A percentile compares a stretch with the other conserved stretches of the same genome.
phyloP scores from a whole-genome alignment of 257 asterid genomes.

The Pogostemon cablin region DNA sequence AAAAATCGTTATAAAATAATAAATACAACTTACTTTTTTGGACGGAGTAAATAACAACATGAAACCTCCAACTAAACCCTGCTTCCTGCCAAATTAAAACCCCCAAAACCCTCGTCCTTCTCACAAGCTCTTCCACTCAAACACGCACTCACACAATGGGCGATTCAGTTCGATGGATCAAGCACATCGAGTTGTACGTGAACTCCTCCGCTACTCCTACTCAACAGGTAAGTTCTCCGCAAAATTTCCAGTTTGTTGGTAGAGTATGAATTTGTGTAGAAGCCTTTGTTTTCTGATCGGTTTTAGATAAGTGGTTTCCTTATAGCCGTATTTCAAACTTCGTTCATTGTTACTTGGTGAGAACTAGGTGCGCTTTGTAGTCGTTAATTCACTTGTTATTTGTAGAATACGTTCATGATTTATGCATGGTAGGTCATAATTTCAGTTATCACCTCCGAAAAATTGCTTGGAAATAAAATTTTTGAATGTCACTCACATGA shows the following conservation, averaged over 20 bases:
- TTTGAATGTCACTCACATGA: not conserved
- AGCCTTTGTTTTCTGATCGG: slow-evolving; percentile 6
- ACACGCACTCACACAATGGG: slow-evolving; percentile 43
- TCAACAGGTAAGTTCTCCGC: slow-evolving; percentile 58
- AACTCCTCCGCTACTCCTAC: slow-evolving; percentile 61
- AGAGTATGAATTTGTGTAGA: not conserved
- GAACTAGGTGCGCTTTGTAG: slow-evolving; percentile 1
- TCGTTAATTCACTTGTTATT: not conserved
- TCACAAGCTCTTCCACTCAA: not conserved
- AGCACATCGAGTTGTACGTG: slow-evolving; percentile 76
- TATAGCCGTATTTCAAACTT: not conserved
- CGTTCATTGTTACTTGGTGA: not conserved
- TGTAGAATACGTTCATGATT: not conserved
- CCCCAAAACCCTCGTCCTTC: slow-evolving; percentile 42
- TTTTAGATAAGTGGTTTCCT: not conserved
- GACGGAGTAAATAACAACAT: not conserved
- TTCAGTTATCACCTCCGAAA: not conserved
- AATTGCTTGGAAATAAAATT: not conserved
- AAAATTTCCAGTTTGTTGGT: slow-evolving; percentile 9
- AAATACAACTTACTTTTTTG: too few species aligned
- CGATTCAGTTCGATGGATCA: slow-evolving; percentile 44
- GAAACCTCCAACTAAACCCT: slow-evolving; percentile 11
- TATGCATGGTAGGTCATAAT: not conserved
- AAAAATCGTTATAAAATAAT: too few species aligned
- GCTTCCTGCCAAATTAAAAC: slow-evolving; percentile 38